Evolutionary conservation across 805 yeast genomes (phyloP).

Genomic region (Kodamaea neixiangensis): DNA sequence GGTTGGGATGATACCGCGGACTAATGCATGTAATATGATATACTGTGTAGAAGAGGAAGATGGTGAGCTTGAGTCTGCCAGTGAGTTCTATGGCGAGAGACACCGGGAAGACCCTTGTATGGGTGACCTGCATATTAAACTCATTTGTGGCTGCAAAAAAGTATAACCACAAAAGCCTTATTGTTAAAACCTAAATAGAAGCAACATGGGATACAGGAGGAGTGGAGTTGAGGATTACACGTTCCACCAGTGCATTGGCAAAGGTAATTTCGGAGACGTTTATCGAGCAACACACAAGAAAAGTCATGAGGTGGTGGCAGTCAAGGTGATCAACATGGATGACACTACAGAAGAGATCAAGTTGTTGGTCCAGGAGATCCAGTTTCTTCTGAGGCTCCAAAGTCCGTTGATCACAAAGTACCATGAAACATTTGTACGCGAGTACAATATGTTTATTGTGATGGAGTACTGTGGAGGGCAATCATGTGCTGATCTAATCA

Average conservation of each 20-base stretch:
- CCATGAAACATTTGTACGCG: constrained; percentile 62
- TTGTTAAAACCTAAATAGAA: not conserved
- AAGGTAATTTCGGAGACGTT: constrained; percentile 88
- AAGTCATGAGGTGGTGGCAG: constrained; percentile 60
- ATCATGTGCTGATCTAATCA: constrained; percentile 76
- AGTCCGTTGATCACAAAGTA: constrained; percentile 67
- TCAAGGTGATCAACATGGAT: constrained; percentile 85
- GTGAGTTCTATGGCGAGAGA: no score
- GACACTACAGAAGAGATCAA: constrained; percentile 74
- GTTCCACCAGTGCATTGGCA: constrained; percentile 64
- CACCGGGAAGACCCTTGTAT: not conserved
- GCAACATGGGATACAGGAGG: not conserved
- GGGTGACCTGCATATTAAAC: not conserved
- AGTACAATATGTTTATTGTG: constrained; percentile 77
- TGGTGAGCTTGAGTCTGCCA: no score
- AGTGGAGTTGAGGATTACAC: constrained; percentile 16
- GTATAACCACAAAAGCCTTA: not conserved
- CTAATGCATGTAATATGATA: not conserved
- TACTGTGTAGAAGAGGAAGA: no score
- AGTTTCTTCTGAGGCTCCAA: constrained; percentile 64
- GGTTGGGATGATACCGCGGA: constrained; percentile 4
- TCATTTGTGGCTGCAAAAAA: constrained; percentile 16
- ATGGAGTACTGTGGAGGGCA: constrained; percentile 98
- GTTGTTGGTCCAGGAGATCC: constrained; percentile 73
- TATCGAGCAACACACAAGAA: constrained; percentile 50